phyloP scores from a whole-genome alignment of 371 early-diverging fungal genomes.

The Mortierella sp. region DNA sequence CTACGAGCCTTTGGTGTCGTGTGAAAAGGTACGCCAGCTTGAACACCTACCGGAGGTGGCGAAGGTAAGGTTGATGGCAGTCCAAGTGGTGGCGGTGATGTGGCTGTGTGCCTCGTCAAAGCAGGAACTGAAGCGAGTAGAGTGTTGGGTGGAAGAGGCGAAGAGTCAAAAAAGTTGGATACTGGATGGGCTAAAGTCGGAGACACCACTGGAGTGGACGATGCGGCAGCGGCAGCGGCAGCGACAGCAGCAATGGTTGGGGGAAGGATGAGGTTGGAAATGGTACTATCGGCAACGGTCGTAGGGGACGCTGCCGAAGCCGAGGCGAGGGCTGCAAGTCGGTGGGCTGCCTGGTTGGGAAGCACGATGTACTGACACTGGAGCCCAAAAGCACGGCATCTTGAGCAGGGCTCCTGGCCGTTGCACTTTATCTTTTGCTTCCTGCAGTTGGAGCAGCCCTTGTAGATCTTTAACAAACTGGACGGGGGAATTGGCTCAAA shows the following conservation, averaged over 20 bases:
- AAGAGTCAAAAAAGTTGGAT: background rate
- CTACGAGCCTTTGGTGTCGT: too few relatives aligned
- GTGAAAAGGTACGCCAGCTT: too few relatives aligned
- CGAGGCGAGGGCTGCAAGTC: constrained; percentile 53
- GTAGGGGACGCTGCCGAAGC: constrained; percentile 61
- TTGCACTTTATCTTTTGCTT: constrained; percentile 54
- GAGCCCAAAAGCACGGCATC: constrained; percentile 43
- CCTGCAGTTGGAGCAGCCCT: constrained; percentile 52
- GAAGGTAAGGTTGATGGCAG: too few relatives aligned
- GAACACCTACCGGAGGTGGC: too few relatives aligned
- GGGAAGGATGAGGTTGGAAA: background rate
- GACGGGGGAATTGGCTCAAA: constrained; percentile 53
- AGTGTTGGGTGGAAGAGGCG: background rate
- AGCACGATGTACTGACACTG: constrained; percentile 51
- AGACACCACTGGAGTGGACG: constrained; percentile 4
- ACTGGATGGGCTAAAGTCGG: background rate
- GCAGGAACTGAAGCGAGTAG: constrained; percentile 1
- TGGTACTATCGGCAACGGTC: background rate
- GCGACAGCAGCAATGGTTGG: background rate
- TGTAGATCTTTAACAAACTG: constrained; percentile 50
- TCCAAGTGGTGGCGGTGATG: too few relatives aligned
- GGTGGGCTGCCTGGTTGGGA: constrained; percentile 44
- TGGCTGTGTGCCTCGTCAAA: too few relatives aligned
- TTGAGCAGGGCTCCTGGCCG: constrained; percentile 46
- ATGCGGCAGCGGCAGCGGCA: background rate